Percentiles rank a stretch among this genome's conserved stretches.
phyloP scores from a whole-genome alignment of 164 flowering plant genomes.

The Litsea cubeba region DNA sequence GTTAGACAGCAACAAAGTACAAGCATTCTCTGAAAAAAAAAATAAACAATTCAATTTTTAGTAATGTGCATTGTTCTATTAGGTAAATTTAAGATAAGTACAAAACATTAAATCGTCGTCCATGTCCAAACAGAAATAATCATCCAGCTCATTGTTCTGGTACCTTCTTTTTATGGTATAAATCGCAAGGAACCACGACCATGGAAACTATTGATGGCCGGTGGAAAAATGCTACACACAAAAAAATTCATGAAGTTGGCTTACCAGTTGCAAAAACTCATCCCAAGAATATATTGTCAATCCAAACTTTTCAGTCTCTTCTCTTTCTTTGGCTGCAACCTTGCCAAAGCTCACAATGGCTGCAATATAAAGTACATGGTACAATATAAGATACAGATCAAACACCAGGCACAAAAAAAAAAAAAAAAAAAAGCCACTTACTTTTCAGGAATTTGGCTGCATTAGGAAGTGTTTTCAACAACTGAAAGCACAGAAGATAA shows the following conservation, averaged over 20 bases:
- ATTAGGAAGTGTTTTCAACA: slow-evolving; percentile 73
- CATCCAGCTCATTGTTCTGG: too few species aligned
- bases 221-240: neutral
- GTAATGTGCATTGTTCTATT: neutral
- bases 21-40: too few species aligned
- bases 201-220: neutral
- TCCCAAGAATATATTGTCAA: slow-evolving; percentile 72
- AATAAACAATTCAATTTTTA: too few species aligned
- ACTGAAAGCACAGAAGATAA: slow-evolving; percentile 32
- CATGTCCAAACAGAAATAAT: too few species aligned
- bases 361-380: slow-evolving; percentile 14
- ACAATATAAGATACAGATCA: neutral
- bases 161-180: neutral
- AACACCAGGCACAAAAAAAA: too few species aligned
- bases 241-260: slow-evolving; percentile 16
- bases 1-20: too few species aligned
- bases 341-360: slow-evolving; percentile 95
- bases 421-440: slow-evolving; percentile 30
- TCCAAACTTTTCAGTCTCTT: slow-evolving; percentile 53
- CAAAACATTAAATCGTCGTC: too few species aligned
- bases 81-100: neutral
- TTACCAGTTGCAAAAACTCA: slow-evolving; percentile 73
- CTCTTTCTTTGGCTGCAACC: slow-evolving; percentile 61
- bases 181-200: neutral
- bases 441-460: slow-evolving; percentile 61